Conservation (phyloP, 257 asterid species). For the Petrea volubilis region DNA sequence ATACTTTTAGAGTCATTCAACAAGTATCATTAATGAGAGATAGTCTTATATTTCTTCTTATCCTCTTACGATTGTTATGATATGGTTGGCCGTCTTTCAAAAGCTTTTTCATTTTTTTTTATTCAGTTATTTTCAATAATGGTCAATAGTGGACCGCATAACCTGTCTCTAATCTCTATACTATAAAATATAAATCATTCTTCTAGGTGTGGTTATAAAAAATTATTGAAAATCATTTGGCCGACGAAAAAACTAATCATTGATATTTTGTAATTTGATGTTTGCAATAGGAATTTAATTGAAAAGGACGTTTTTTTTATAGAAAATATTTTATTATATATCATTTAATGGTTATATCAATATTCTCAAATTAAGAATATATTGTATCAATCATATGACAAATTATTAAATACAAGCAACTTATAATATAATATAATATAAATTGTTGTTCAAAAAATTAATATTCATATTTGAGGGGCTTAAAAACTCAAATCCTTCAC, state of each 20-base stretch:
- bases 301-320: background rate
- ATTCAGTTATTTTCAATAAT: background rate
- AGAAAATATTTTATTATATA: too few relatives aligned
- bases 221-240: background rate
- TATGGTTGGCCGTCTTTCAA: conserved; percentile 16
- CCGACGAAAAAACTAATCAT: background rate
- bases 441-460: too few relatives aligned
- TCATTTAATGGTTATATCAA: too few relatives aligned
- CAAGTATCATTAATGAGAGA: background rate
- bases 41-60: conserved; percentile 14
- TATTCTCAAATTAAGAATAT: too few relatives aligned
- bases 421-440: too few relatives aligned
- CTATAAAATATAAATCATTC: background rate
- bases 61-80: conserved; percentile 8
- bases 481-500: too few relatives aligned
- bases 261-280: background rate
- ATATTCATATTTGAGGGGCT: too few relatives aligned
- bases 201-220: background rate
- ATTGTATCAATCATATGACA: too few relatives aligned
- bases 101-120: background rate
- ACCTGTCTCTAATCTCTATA: background rate
- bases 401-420: too few relatives aligned
- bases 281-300: background rate
- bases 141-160: conserved; percentile 3
- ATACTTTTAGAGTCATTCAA: too few relatives aligned